Evolutionary conservation across 345 rosid genomes (phyloP).

Genomic region (Punica granatum): DNA sequence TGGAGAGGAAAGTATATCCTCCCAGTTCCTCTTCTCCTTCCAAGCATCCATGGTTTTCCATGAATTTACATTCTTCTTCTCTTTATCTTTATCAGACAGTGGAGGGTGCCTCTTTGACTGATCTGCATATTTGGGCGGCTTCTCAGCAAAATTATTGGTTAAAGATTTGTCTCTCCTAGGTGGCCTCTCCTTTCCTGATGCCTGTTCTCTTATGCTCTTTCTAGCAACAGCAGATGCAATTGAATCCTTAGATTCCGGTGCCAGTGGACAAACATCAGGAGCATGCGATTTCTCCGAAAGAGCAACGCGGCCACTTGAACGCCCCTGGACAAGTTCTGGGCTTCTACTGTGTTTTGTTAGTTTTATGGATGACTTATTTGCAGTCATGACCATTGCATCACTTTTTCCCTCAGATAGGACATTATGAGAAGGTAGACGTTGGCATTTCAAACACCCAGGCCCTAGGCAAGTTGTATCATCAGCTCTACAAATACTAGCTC

Average conservation of each 20-base stretch:
- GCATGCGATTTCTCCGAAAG: slow-evolving; percentile 21
- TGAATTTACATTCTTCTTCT: slow-evolving; percentile 40
- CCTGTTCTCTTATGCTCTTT: slow-evolving; percentile 41
- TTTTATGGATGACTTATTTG: slow-evolving; percentile 19
- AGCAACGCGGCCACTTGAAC: slow-evolving; percentile 15
- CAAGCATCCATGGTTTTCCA: slow-evolving; percentile 71
- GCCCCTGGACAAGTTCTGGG: slow-evolving; percentile 20
- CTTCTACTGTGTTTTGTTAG: slow-evolving; percentile 22
- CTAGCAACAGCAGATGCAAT: slow-evolving; percentile 25
- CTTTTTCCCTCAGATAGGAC: slow-evolving; percentile 20
- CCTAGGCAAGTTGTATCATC: slow-evolving; percentile 17
- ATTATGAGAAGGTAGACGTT: slow-evolving; percentile 14
- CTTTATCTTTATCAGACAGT: slow-evolving; percentile 41
- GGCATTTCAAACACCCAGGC: slow-evolving; percentile 24
- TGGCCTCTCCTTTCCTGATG: slow-evolving; percentile 35
- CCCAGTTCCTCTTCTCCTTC: slow-evolving; percentile 82
- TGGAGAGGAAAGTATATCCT: slow-evolving; percentile 63
- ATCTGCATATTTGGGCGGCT: slow-evolving; percentile 30
- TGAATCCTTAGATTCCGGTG: slow-evolving; percentile 28
- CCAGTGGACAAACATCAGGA: slow-evolving; percentile 20
- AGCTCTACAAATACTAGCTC: slow-evolving; percentile 28
- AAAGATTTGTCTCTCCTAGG: slow-evolving; percentile 36
- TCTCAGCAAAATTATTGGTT: slow-evolving; percentile 28
- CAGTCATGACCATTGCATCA: slow-evolving; percentile 16
- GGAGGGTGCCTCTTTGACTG: slow-evolving; percentile 30